A percentile compares a stretch with the other conserved stretches of the same genome.
Evolutionary conservation across 148 eudicot species (phyloP).

Genomic region (Arctostaphylos glauca): DNA sequence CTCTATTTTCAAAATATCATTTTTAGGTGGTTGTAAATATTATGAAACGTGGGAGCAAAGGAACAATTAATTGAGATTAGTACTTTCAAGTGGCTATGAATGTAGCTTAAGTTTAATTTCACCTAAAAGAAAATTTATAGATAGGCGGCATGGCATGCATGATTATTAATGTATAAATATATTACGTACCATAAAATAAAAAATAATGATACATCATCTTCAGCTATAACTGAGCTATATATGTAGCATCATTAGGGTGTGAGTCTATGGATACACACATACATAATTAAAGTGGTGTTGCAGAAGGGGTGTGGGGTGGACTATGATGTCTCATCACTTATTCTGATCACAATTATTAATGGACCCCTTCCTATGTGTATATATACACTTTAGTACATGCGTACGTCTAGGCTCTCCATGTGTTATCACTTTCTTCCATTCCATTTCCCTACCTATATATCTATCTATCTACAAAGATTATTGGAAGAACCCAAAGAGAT

Average conservation of each 20-base stretch:
- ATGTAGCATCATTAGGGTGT: neutral
- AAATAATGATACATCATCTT: neutral
- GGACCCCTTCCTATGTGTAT: constrained; percentile 4
- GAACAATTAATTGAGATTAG: no score
- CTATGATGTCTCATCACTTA: neutral
- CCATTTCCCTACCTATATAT: neutral
- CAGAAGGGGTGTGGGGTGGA: constrained; percentile 1
- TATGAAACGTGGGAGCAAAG: no score
- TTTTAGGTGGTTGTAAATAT: no score
- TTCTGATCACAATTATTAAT: neutral
- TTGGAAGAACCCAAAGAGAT: no score
- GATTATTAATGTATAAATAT: neutral
- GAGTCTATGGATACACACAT: neutral
- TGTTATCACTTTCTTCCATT: neutral
- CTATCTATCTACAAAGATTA: neutral
- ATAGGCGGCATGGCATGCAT: no score
- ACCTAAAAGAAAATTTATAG: no score
- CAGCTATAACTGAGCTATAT: neutral
- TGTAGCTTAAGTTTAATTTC: no score
- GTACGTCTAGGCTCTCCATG: neutral
- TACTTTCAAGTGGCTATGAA: no score
- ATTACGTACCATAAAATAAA: neutral
- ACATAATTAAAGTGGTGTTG: neutral
- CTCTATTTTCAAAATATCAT: no score
- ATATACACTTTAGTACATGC: neutral